Conservation (phyloP, 495 filamentous ascomycete genomes). For the Penicillium soppii region DNA sequence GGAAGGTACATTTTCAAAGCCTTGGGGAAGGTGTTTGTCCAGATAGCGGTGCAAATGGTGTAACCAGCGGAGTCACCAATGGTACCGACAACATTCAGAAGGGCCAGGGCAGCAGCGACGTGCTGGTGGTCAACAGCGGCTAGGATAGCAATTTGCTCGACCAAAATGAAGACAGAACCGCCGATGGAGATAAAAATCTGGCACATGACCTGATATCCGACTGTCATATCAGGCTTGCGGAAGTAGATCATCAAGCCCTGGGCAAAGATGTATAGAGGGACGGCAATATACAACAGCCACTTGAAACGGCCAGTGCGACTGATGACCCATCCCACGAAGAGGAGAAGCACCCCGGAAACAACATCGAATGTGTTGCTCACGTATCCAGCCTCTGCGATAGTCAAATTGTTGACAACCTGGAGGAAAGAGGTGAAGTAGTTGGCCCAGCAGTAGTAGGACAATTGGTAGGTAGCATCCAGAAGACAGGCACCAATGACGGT, state of each 20-base stretch:
- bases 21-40: conserved; percentile 55
- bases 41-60: conserved; percentile 58
- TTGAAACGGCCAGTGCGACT: conserved; percentile 50
- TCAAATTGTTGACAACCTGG: conserved; percentile 61
- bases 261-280: conserved; percentile 53
- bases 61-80: conserved; percentile 63
- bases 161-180: conserved; percentile 54
- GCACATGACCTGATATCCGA: conserved; percentile 65
- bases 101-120: conserved; percentile 59
- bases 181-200: conserved; percentile 66
- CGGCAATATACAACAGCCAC: conserved; percentile 48
- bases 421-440: conserved; percentile 61
- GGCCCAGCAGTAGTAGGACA: conserved; percentile 36
- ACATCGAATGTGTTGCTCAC: conserved; percentile 46
- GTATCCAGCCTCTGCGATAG: conserved; percentile 49
- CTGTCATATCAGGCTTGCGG: conserved; percentile 49
- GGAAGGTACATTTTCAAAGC: conserved; percentile 54
- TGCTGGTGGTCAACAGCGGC: conserved; percentile 59
- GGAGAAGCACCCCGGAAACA: conserved; percentile 32
- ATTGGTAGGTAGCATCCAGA: conserved; percentile 50
- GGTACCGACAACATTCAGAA: conserved; percentile 55
- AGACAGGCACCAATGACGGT: conserved; percentile 56
- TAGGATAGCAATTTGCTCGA: conserved; percentile 62
- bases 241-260: conserved; percentile 58
- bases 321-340: conserved; percentile 50